Percentiles rank a stretch among this genome's conserved stretches.
Evolutionary conservation across 2,329 filamentous ascomycete genomes (phyloP).

Genomic region (Nannizziopsis barbatae): DNA sequence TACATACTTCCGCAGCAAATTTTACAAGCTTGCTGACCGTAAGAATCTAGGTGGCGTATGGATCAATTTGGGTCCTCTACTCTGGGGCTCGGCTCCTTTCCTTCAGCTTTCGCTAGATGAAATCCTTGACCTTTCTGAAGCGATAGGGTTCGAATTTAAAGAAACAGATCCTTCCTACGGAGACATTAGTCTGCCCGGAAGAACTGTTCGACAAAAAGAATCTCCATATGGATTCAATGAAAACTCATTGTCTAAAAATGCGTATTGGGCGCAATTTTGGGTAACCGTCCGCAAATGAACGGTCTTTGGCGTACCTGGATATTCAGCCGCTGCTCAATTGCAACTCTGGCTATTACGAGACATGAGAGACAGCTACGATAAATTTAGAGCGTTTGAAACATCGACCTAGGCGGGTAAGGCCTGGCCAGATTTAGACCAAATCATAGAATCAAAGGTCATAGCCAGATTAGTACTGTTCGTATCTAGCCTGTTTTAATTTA

Average conservation of each 20-base stretch:
- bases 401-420: no score
- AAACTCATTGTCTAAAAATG: constrained; percentile 42
- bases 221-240: constrained; percentile 45
- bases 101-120: constrained; percentile 48
- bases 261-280: constrained; percentile 48
- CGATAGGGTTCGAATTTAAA: constrained; percentile 43
- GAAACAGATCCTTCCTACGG: constrained; percentile 36
- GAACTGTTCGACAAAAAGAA: constrained; percentile 36
- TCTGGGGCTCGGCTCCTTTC: constrained; percentile 46
- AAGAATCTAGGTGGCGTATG: constrained; percentile 38
- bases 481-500: no score
- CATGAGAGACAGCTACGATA: no score
- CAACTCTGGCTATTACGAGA: no score
- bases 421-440: no score
- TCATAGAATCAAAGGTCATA: no score
- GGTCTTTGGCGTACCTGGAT: no score
- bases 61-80: constrained; percentile 47
- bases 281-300: constrained; percentile 26
- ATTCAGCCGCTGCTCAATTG: no score
- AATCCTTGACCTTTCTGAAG: constrained; percentile 39
- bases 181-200: constrained; percentile 32
- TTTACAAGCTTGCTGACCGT: not conserved
- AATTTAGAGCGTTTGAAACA: no score
- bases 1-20: not conserved
- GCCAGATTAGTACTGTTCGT: no score